phyloP scores from a whole-genome alignment of 768 basidiomycete species.

The Chlorophyllum brunneum region DNA sequence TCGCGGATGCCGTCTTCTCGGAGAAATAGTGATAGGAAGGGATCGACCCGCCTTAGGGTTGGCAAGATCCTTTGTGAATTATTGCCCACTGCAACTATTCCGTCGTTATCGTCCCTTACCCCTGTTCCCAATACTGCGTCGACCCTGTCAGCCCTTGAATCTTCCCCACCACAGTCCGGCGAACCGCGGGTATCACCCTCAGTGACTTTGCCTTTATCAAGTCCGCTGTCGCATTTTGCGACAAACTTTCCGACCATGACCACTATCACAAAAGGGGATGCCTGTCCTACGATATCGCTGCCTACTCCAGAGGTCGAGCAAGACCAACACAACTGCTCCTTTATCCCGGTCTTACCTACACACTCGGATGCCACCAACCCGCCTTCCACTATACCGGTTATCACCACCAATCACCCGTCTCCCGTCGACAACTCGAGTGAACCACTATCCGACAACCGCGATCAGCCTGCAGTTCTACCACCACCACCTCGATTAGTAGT shows the following conservation, averaged over 20 bases:
- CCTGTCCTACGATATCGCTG: not conserved
- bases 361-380: not conserved
- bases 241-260: not conserved
- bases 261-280: not conserved
- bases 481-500: conserved; percentile 57
- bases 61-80: conserved; percentile 19
- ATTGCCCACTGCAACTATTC: conserved; percentile 7
- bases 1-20: not conserved
- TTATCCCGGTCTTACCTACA: not conserved
- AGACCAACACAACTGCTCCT: not conserved
- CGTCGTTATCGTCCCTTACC: conserved; percentile 6
- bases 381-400: not conserved
- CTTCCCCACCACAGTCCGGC: conserved; percentile 1
- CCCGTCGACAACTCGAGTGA: conserved; percentile 2
- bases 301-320: conserved; percentile 9
- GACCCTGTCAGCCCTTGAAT: conserved; percentile 2
- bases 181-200: not conserved
- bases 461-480: conserved; percentile 11
- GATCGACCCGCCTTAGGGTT: conserved; percentile 14
- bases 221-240: not conserved
- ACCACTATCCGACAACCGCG: not conserved
- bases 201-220: conserved; percentile 3
- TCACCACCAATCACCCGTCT: conserved; percentile 1
- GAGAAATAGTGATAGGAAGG: conserved; percentile 1
- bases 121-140: not conserved